Base-by-base conservation (phyloP, 2,329 filamentous ascomycete species). In the Domatiomyces globalis region DNA sequence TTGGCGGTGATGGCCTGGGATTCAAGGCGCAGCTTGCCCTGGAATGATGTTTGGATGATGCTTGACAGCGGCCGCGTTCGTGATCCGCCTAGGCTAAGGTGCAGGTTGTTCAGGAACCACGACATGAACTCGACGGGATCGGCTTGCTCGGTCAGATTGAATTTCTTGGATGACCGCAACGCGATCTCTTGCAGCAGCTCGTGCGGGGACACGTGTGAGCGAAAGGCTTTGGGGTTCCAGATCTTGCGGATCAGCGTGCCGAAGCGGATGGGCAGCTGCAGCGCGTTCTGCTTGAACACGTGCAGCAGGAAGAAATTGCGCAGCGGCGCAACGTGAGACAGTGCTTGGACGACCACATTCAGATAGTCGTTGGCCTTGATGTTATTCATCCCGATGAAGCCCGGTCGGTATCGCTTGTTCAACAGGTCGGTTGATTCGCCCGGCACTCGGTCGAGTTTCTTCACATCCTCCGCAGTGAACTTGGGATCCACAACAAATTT, bases 301-400 rank as follows among this genome's bases (percentile, higher is more conserved):
- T 15, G 87, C 1, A 96, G 78, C 62, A 98, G 81, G 65, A 96
- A 82, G 70, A 81, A 96, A 66, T 96, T 95, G 33, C 92, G 81
- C 59, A 98, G 73, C 3, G 92, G 90, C 18, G 82, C 74, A 22
- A 96, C 87, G 67, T 98, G 92, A 2, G 90, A 83, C 39, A 98
- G 76, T 5, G 89, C 84, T 67, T 98, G 92, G 47, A 94, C 84
- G 2, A 95, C 79, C 22, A 95, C 90, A 65, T 98, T 98, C 64
- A 96, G 78, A 71, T 98, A 98, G 72, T 98, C 92, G 70, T 98
- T 98, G 53, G 92, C 87, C 69, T 98, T 98, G 75, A 98, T 95
- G 70, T 98, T 98, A 76, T 98, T 98, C 86, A 98, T 94, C 59
- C 92, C 92, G 55, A 98, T 87, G 65, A 89, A 98, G 5, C 92